Evolutionary conservation across 768 basidiomycete species (phyloP), one percentile per base, ranked within the genome.

Genomic region (Suillus tomentosus): DNA sequence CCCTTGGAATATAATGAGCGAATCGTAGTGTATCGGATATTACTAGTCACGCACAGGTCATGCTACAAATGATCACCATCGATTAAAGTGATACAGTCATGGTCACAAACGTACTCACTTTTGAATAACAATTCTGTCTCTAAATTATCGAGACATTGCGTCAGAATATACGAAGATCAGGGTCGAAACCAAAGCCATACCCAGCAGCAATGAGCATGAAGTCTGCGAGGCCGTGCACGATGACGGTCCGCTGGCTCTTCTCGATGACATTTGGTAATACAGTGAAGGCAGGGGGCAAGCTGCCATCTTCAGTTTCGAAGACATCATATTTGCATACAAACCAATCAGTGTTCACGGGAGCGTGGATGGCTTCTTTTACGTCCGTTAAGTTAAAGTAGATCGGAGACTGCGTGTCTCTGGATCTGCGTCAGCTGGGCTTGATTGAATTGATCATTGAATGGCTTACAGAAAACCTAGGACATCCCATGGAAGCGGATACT

Each of bases 381-480:
- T 92, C 87, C 5, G 69, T 70, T 53, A 85, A 81, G 74, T 91
- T 81, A 70, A 92, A 92, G 76, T 91, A 92, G 48, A 91, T 63
- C 2, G 89, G 90, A 0, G 83, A 72, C 68, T 90, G 78, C 2
- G 69, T 66, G 9, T 85, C 86, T 2, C 86, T 88, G 68, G 42
- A 66, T 11, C 45, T n/a, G 45, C 13, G 22, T 50, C n/a, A 22
- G 43, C n/a, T 71, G 47, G 19, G 11, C 37, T 27, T 24, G 14
- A 24, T 51, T 54, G 24, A 54, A 17, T 17, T 34, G 2, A n/a
- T 53, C 11, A 3, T 22, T 36, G 61, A 58, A 39, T 14, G 5
- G 71, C 85, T 37, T 69, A 89, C 86, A 90, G 89, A 81, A 89
- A 91, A 27, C 90, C 90, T 45, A 91, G 86, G 7, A 91, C 89